Evolutionary conservation across 768 basidiomycete genomes (phyloP), one percentile per base, ranked within the genome.

Genomic region (Boletus insuetus): DNA sequence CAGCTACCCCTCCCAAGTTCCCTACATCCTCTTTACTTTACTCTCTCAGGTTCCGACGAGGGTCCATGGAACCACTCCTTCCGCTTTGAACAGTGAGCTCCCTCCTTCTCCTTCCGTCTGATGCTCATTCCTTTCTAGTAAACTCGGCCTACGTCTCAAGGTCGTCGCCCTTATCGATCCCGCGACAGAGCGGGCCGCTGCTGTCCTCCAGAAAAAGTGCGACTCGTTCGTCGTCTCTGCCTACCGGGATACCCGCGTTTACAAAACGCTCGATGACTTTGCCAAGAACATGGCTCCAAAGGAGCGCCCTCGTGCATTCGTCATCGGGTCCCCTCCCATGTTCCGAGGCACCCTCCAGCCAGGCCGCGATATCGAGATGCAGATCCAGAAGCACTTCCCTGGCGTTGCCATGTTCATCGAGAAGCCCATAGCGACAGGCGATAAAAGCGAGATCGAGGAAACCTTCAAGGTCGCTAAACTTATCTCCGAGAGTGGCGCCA

Each of bases 131-230:
- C 46, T 46, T 49, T 46, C 46, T 62, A 91, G 93, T 74, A 95
- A 98, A 79, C 88, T 98, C 56, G 96, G 96, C 45, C 87, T 85
- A 20, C 91, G 96, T 60, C 89, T 98, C 73, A 98, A 96, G 71
- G 92, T 99, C 53, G 85, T 95, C 58, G 96, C 93, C 24, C 78
- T 99, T 54, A 87, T 99, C 67, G 96, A 99, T 71, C 96, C 96
- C 19, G 86, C 85, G 24, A 78, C 84, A 54, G 87, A 91, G 41
- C 91, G 93, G 58, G 91, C 94, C 20, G 77, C 79, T 16, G 77
- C 85, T 22, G 87, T 89, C 34, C 85, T 99, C 57, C 80, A 87
- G 69, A 88, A 91, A 76, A 98, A 98, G 79, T 84, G 91, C 68
- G 88, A 88, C 65, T 90, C 91, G 14, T 94, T 95, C 79, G 94